Base-by-base conservation (phyloP, 2,329 filamentous ascomycete species). In the Exophiala sp. region DNA sequence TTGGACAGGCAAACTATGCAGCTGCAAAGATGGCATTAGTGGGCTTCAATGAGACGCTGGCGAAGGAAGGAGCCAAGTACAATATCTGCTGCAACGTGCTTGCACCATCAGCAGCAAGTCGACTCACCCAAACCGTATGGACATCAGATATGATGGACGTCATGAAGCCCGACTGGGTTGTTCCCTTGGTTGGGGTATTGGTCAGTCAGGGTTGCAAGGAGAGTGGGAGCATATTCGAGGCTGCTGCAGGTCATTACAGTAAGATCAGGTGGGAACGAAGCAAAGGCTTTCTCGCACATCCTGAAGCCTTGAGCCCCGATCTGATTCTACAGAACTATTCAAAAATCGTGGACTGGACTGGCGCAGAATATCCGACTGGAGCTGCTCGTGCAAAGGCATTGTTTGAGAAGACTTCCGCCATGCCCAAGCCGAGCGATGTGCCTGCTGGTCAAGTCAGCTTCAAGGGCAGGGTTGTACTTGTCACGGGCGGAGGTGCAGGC, bases 41-140 rank as follows among this genome's bases (percentile, higher is more conserved):
- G 57, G 94, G 92, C 62, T 96, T 97, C 78, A 96, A 91, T 38
- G 91, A 97, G 80, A 96, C 92, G 3, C 81, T 99, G 60, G 94
- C 94, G 57, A 97, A 96, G 80, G 94, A 97, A 78, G 94, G 94
- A 62, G 79, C 83, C 69, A 97, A 97, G 76, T 97, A 99, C 79
- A 96, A 97, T 81, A 97, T 97, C 65, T 76, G 95, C 65, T 85
- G 82, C 78, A 97, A 97, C 72, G 89, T 89, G 65, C 94, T 97
- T 75, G 91, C 94, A 12, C 94, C 94, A 51, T 91, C 96, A 67
- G 92, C 92, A 63, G 94, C 91, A 55, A 94, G 88, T 75, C 86
- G 92, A 71, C 94, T 96, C 89, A 96, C 91, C 38, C 84, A 91
- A 71, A 96, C 91, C 16, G 81, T 96, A 62, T 92, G 96, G 89